Evolutionary conservation across 192 early-diverging fungal genomes (phyloP).

Genomic region (Dimargaris verticillata): DNA sequence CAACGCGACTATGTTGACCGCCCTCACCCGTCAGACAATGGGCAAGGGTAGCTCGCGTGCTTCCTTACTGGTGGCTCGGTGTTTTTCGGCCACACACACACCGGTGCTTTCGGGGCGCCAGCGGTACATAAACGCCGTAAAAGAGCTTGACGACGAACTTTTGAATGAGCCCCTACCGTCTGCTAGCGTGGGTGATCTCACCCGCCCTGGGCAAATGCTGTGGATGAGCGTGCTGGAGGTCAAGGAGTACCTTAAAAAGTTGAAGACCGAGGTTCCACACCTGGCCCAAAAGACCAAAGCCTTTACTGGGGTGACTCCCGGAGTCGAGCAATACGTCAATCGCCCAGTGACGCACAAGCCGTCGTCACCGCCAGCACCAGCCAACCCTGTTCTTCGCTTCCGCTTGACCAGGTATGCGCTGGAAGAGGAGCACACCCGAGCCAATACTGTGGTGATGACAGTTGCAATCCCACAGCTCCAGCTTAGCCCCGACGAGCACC

Average conservation of each 20-base stretch:
- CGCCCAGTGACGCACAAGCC: neutral
- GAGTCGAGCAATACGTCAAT: neutral
- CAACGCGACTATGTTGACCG: too few species aligned
- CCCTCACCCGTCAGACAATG: too few species aligned
- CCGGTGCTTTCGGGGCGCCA: neutral
- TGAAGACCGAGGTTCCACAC: neutral
- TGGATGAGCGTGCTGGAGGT: slow-evolving; percentile 3
- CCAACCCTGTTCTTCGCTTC: slow-evolving; percentile 4
- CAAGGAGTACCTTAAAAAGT: slow-evolving; percentile 2
- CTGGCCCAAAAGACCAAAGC: neutral
- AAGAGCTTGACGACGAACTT: neutral
- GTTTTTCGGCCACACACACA: too few species aligned
- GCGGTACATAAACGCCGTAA: neutral
- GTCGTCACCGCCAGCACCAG: neutral
- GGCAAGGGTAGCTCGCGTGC: too few species aligned
- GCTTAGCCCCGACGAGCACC: neutral
- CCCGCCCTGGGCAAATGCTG: slow-evolving; percentile 6
- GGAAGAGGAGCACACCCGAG: neutral
- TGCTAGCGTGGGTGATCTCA: neutral
- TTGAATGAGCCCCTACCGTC: neutral
- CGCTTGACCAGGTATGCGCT: neutral
- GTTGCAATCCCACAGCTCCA: neutral
- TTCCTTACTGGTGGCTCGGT: too few species aligned
- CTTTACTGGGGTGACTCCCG: neutral
- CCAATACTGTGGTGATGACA: neutral